phyloP scores from a whole-genome alignment of 306 rosid species.

The Prunus davidiana region DNA sequence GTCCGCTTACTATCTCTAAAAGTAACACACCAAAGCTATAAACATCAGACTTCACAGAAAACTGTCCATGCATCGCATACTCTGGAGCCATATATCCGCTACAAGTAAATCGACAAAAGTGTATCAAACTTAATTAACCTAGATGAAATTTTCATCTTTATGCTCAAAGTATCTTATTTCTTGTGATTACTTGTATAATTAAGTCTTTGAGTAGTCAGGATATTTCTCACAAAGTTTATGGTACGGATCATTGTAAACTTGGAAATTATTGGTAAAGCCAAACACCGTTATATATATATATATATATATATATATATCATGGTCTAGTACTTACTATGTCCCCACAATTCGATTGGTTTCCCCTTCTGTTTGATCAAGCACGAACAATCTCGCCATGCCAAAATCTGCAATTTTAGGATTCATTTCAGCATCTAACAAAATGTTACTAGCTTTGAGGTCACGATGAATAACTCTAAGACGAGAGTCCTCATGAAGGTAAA shows the following conservation, averaged over 20 bases:
- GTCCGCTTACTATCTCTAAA: background rate
- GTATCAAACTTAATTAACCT: background rate
- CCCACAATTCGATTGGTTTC: background rate
- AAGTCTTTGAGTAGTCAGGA: too few relatives aligned
- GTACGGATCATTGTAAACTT: too few relatives aligned
- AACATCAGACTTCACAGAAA: background rate
- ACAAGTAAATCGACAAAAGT: background rate
- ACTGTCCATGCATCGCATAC: background rate
- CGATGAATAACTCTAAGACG: background rate
- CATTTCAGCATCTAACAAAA: background rate
- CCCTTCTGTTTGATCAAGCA: background rate
- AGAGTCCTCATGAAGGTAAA: constrained; percentile 9
- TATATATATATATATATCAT: too few relatives aligned
- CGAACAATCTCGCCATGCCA: background rate
- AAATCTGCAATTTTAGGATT: constrained; percentile 10
- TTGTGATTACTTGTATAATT: too few relatives aligned
- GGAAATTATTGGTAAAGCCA: too few relatives aligned
- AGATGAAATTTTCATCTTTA: background rate
- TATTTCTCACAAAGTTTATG: too few relatives aligned
- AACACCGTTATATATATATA: too few relatives aligned
- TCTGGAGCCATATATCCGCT: background rate
- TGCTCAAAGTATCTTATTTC: background rate
- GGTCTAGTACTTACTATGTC: background rate
- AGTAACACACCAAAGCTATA: constrained; percentile 4
- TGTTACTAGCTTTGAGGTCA: background rate